Percentiles rank a stretch among this genome's conserved stretches.
Conservation (phyloP, 225 moss, liverwort and hornwort species). For the Bryoerythrophyllum caledonicum region DNA sequence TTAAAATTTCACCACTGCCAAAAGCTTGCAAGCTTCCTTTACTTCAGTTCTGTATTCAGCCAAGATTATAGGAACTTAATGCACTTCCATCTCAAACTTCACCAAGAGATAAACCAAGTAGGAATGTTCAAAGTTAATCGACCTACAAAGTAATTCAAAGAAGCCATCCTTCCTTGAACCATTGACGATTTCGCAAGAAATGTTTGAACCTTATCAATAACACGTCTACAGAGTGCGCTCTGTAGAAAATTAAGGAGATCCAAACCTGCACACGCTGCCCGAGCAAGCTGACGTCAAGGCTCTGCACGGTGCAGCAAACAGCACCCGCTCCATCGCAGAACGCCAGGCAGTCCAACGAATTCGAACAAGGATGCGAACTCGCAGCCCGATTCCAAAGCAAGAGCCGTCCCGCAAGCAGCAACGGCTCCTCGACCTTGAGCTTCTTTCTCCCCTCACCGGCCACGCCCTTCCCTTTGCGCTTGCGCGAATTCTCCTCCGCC, state of each 20-base stretch:
- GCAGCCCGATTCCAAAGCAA: slow-evolving; percentile 63
- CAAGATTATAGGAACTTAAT: no score
- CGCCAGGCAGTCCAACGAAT: slow-evolving; percentile 70
- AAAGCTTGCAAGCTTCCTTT: no score
- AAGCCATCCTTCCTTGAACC: no score
- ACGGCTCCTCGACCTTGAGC: slow-evolving; percentile 32
- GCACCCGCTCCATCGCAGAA: slow-evolving; percentile 58
- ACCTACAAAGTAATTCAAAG: no score
- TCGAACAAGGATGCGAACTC: slow-evolving; percentile 46
- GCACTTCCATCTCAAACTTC: no score
- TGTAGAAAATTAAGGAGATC: not conserved
- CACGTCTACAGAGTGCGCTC: no score
- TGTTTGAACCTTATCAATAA: no score
- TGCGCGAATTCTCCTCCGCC: slow-evolving; percentile 8
- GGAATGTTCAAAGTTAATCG: no score
- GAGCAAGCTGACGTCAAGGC: slow-evolving; percentile 47
- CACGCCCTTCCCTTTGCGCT: slow-evolving; percentile 40
- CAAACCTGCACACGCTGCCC: slow-evolving; percentile 73
- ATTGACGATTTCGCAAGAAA: no score
- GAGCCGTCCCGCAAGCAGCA: slow-evolving; percentile 56
- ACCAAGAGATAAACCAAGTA: no score
- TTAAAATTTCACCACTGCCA: no score
- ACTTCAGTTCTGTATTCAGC: no score
- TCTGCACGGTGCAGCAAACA: slow-evolving; percentile 68
- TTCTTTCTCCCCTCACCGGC: slow-evolving; percentile 28